Conservation (phyloP, 225 moss, liverwort and hornwort species). For the Takakia lepidozioides region DNA sequence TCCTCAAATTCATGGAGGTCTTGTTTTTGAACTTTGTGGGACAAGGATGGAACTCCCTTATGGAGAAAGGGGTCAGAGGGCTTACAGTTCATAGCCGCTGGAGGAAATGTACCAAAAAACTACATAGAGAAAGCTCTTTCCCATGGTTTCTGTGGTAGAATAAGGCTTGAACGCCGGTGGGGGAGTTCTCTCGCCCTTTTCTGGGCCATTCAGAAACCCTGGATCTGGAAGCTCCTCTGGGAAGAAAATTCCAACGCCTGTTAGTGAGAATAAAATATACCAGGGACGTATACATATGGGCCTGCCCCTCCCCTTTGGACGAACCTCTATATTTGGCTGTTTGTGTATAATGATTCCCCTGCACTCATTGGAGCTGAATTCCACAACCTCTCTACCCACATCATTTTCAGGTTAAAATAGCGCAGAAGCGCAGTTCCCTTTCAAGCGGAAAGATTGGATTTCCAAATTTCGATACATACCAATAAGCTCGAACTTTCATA, state of each 20-base stretch:
- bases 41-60: not conserved
- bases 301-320: not conserved
- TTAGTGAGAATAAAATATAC: too few species aligned
- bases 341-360: constrained; percentile 12
- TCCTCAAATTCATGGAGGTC: too few species aligned
- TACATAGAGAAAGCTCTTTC: constrained; percentile 23
- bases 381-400: too few species aligned
- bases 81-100: constrained; percentile 31
- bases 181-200: constrained; percentile 26
- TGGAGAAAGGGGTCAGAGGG: not conserved
- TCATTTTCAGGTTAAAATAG: too few species aligned
- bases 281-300: too few species aligned
- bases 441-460: too few species aligned
- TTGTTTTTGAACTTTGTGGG: not conserved
- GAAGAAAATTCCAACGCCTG: too few species aligned
- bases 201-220: constrained; percentile 27
- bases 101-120: constrained; percentile 39
- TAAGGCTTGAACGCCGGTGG: constrained; percentile 34
- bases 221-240: not conserved
- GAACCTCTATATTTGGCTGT: not conserved
- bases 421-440: too few species aligned
- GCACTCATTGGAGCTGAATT: too few species aligned
- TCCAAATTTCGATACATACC: too few species aligned
- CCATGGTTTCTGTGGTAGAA: constrained; percentile 34
- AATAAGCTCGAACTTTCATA: too few species aligned